These are phyloP conservation scores for Apiotrichum brassicae DNA, from an alignment of 1,284 basidiomycete species.

Conservation along the genomic window DNA sequence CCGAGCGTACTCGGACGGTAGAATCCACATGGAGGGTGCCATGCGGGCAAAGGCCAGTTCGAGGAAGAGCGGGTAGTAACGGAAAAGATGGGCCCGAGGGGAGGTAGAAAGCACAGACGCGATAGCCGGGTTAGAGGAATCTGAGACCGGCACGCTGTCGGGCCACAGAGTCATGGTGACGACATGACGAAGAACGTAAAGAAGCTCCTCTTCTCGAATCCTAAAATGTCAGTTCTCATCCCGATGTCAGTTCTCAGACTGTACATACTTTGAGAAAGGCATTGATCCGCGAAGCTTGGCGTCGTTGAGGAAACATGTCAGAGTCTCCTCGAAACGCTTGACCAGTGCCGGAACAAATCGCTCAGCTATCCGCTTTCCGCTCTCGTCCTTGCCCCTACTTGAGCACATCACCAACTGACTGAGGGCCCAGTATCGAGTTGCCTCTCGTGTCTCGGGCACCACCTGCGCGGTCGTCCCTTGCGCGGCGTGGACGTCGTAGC, in stretches of 20 bases:
- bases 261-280: conserved; percentile 69
- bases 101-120: conserved; percentile 57
- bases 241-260: too few relatives aligned
- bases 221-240: too few relatives aligned
- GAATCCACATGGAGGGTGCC: conserved; percentile 62
- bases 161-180: conserved; percentile 62
- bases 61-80: conserved; percentile 69
- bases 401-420: conserved; percentile 63
- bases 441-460: conserved; percentile 61
- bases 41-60: conserved; percentile 66
- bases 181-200: conserved; percentile 75
- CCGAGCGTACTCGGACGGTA: conserved; percentile 31
- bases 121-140: background rate
- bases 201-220: conserved; percentile 78
- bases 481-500: conserved; percentile 23
- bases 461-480: conserved; percentile 34
- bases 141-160: conserved; percentile 48
- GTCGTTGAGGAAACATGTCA: conserved; percentile 73
- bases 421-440: conserved; percentile 90
- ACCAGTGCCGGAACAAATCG: conserved; percentile 51
- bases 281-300: conserved; percentile 70
- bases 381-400: background rate
- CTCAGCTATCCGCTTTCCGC: conserved; percentile 1
- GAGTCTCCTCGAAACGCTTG: conserved; percentile 60
- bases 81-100: conserved; percentile 70